Base-by-base conservation (phyloP, 2,329 filamentous ascomycete species). In the Diaporthe caulivora region DNA sequence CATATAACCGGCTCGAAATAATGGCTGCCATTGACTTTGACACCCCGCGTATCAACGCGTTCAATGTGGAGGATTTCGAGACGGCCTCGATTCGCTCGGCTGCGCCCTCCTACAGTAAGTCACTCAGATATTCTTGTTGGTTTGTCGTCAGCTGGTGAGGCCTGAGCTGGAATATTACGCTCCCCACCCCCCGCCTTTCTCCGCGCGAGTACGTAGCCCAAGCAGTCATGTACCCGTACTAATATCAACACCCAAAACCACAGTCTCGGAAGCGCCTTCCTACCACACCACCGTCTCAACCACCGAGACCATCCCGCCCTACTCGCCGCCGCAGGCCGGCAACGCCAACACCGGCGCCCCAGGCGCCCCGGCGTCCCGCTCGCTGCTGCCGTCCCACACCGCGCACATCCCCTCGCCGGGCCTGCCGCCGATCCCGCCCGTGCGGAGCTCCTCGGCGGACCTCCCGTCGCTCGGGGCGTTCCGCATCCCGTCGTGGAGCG, bases 71-170 rank as follows among this genome's bases (percentile, higher is more conserved):
- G 74, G 91, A 93, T 80, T 90, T 92, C 73, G 92, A 93, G 78
- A 92, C 91, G 29, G 87, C 89, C 9, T 93, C 92, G 13, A 88
- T 93, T 75, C 90, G 86, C 77, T 93, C 91, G 24, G 88, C 88
- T 10, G 91, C 91, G n/a, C 92, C 92, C 53, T 93, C 92, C 13
- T 93, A 93, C 80, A 85, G 89, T 91, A 77, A 86, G 88, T 84
- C 53, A 49, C 37, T 64, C 60, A 21, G 26, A 11, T 31, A 44
- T 26, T 29, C 42, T 44, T 55, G 42, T 55, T 17, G 13, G 17
- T 24, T 42, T 42, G 24, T 55, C 49, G 24, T 24, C 65, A 49
- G 26, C 31, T 40, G 40, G 47, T 34, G 31, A 60, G 29, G 55
- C 44, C 40, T 18, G 24, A 3, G 54, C 47, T 34, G 49, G 31